Percentiles rank a stretch among this genome's conserved stretches.
Conservation (phyloP, 2,329 filamentous ascomycete genomes). For the Zymoseptoria passerinii region DNA sequence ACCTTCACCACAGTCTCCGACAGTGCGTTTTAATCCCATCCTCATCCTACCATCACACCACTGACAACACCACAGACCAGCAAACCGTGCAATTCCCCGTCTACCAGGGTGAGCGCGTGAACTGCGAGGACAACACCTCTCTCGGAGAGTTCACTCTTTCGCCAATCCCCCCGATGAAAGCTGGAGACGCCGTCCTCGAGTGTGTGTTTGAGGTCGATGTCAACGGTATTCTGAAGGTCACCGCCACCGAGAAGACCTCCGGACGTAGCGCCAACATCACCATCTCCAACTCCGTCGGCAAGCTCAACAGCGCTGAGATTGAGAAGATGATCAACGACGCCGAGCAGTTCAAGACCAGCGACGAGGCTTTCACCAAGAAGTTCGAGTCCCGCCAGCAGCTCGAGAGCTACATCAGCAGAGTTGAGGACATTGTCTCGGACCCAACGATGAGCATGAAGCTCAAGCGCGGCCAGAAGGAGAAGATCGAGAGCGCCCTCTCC, state of each 20-base stretch:
- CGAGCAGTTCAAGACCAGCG: conserved; percentile 96
- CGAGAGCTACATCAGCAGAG: conserved; percentile 95
- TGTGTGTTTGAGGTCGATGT: conserved; percentile 99
- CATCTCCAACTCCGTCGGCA: conserved; percentile 98
- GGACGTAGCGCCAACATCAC: conserved; percentile 98
- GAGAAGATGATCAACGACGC: conserved; percentile 97
- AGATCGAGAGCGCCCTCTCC: conserved; percentile 94
- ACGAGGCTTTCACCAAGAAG: conserved; percentile 98
- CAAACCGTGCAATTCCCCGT: conserved; percentile 67
- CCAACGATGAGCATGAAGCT: conserved; percentile 92
- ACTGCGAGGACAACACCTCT: conserved; percentile 97
- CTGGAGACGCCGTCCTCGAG: conserved; percentile 93
- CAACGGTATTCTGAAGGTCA: conserved; percentile 96
- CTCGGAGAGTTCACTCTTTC: conserved; percentile 94
- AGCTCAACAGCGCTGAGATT: conserved; percentile 89
- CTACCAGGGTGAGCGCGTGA: conserved; percentile 92
- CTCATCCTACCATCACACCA: not conserved
- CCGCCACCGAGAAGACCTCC: conserved; percentile 96
- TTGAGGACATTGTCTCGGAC: conserved; percentile 98
- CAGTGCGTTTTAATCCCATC: too few relatives aligned
- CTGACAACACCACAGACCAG: conserved; percentile 45
- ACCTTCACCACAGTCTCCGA: conserved; percentile 78
- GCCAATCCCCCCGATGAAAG: conserved; percentile 65
- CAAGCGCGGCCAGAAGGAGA: conserved; percentile 98
- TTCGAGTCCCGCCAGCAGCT: conserved; percentile 99